A percentile compares a stretch with the other conserved stretches of the same genome.
These are phyloP conservation scores for Cutaneotrichosporon cutaneum DNA, from an alignment of 1,284 basidiomycete species.

Conservation along the genomic window DNA sequence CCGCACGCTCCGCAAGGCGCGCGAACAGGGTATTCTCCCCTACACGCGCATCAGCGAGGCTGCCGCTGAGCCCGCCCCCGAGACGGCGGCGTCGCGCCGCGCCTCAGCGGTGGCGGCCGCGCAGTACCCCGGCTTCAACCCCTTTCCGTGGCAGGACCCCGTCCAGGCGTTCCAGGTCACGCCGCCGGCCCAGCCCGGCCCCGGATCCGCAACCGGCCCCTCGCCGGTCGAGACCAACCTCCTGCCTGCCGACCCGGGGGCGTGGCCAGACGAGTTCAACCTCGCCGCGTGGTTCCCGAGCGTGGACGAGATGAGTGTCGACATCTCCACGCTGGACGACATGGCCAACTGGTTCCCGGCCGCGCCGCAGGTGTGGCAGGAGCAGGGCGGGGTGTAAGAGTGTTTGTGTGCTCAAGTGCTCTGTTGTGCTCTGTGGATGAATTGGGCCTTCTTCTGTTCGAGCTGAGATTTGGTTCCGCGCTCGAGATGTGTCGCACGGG, in stretches of 20 bases:
- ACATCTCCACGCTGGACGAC: conserved; percentile 19
- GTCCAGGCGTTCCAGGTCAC: conserved; percentile 7
- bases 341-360: conserved; percentile 26
- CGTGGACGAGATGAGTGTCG: conserved; percentile 4
- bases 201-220: neutral
- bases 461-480: no score
- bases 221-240: conserved; percentile 3
- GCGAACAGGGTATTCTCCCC: conserved; percentile 21
- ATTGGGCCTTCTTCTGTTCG: no score
- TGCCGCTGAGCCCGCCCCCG: neutral
- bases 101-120: neutral
- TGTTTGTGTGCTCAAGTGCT: no score
- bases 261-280: conserved; percentile 21
- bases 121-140: conserved; percentile 21
- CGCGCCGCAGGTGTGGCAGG: conserved; percentile 25
- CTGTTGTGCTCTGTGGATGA: no score
- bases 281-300: conserved; percentile 21
- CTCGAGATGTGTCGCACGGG: no score
- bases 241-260: neutral
- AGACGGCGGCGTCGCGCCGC: neutral
- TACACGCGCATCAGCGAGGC: conserved; percentile 16
- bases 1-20: conserved; percentile 21
- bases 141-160: conserved; percentile 24
- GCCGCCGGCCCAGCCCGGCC: neutral
- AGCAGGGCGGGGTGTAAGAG: conserved; percentile 5